Base-by-base conservation (phyloP, 331 rosid genomes). In the Malus hybrid region DNA sequence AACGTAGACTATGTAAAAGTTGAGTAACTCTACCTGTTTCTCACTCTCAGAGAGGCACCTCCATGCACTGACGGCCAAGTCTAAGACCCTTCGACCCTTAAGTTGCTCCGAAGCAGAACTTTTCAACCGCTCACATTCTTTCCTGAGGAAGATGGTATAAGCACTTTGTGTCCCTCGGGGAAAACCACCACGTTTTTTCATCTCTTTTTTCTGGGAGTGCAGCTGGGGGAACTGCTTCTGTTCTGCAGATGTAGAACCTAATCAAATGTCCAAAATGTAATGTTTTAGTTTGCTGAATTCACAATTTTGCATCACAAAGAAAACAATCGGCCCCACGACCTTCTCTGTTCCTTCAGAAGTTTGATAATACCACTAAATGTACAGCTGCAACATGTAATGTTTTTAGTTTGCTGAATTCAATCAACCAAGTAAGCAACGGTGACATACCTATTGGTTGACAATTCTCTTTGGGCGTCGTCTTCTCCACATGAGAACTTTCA, bases 91-190 rank as follows among this genome's bases (percentile, higher is more conserved):
- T 36, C 42, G 76, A 61, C 76, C 76, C 36, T 55, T 46, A 16
- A 48, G 48, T 34, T 4, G 46, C 9, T 18, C 34, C 18, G 70
- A 52, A 6, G 22, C 44, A 27, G 19, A n/a, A 29, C 28, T 65
- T 74, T 39, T 78, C 61, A 78, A 60, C 64, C 80, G 69, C 6
- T 70, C 77, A 8, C 86, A 78, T 74, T 82, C 82, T 65, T 64
- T 48, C 65, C 66, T 82, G 50, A 82, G 19, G 55, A 82, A 82
- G 69, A 82, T 78, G 15, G 75, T 75, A 60, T 78, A 82, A 2
- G 70, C 86, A 63, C 80, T 73, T 22, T 73, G 39, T 29, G 33
- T 13, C 56, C 76, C 76, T 48, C 27, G 68, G 9, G 46, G 61
- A 36, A 55, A 48, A 36, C 74, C 79, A 11, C 69, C 36, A 70